Evolutionary conservation across 345 rosid genomes (phyloP).

Genomic region (Kernera saxatilis): DNA sequence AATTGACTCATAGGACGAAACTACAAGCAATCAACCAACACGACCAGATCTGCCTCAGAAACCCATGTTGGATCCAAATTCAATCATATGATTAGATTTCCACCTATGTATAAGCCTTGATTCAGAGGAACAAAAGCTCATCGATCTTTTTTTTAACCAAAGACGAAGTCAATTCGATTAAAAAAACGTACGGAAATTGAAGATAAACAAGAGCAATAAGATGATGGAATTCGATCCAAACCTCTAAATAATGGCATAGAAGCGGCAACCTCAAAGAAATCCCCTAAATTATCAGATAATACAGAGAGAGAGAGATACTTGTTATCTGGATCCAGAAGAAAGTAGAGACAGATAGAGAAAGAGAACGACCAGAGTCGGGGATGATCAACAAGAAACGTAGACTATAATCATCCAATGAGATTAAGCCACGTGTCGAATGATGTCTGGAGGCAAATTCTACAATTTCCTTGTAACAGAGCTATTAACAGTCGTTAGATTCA

Average conservation of each 20-base stretch:
- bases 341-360: not conserved
- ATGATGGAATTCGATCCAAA: slow-evolving; percentile 21
- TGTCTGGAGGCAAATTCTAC: not conserved
- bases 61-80: not conserved
- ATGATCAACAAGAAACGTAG: not conserved
- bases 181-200: not conserved
- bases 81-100: not conserved
- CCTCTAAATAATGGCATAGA: slow-evolving; percentile 27
- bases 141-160: not conserved
- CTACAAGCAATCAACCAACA: not conserved
- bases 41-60: slow-evolving; percentile 2
- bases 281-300: not conserved
- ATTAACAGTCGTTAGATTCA: slow-evolving; percentile 13
- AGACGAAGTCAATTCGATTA: not conserved
- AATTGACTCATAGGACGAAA: too few relatives aligned
- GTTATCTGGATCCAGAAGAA: slow-evolving; percentile 31
- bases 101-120: slow-evolving; percentile 9
- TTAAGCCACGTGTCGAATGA: not conserved
- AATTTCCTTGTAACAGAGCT: not conserved
- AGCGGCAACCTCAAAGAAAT: not conserved
- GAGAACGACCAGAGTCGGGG: not conserved
- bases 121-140: slow-evolving; percentile 15
- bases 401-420: not conserved
- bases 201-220: not conserved
- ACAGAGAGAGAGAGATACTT: not conserved